phyloP scores from a whole-genome alignment of 805 yeast species.

The Naumovozyma dairenensis region DNA sequence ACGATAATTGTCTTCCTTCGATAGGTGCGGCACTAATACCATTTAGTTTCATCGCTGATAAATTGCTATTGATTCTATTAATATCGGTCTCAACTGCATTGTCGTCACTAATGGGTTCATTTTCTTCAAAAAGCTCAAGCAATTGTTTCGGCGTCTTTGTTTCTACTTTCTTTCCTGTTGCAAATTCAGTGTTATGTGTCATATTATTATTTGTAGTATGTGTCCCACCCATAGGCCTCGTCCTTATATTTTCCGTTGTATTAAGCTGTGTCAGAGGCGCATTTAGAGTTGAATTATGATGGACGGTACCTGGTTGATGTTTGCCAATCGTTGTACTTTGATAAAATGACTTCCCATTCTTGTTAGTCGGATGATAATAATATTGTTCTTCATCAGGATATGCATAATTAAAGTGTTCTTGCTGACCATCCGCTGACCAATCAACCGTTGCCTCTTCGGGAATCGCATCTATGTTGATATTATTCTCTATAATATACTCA shows the following conservation, averaged over 20 bases:
- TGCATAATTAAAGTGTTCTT: constrained; percentile 22
- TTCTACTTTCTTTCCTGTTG: constrained; percentile 22
- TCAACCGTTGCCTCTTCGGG: constrained; percentile 20
- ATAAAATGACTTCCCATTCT: constrained; percentile 12
- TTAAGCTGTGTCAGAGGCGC: constrained; percentile 17
- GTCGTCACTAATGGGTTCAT: constrained; percentile 23
- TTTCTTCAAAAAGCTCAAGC: constrained; percentile 57
- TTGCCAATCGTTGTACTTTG: constrained; percentile 28
- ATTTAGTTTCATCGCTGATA: constrained; percentile 11
- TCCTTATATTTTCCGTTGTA: constrained; percentile 12
- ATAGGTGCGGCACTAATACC: constrained; percentile 2
- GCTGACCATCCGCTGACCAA: constrained; percentile 18
- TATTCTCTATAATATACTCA: constrained; percentile 66
- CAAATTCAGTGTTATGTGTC: constrained; percentile 20
- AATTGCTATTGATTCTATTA: constrained; percentile 11
- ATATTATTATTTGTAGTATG: constrained; percentile 25
- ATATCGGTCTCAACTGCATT: constrained; percentile 12
- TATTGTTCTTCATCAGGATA: constrained; percentile 28
- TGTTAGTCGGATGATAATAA: constrained; percentile 19
- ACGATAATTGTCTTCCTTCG: constrained; percentile 5
- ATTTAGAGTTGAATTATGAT: constrained; percentile 23
- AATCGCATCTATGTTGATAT: constrained; percentile 38
- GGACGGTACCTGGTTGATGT: constrained; percentile 13
- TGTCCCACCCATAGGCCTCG: constrained; percentile 17
- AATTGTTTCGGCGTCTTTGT: constrained; percentile 58